Evolutionary conservation across 2,329 filamentous ascomycete genomes (phyloP).

Genomic region (Cladosporium halotolerans): DNA sequence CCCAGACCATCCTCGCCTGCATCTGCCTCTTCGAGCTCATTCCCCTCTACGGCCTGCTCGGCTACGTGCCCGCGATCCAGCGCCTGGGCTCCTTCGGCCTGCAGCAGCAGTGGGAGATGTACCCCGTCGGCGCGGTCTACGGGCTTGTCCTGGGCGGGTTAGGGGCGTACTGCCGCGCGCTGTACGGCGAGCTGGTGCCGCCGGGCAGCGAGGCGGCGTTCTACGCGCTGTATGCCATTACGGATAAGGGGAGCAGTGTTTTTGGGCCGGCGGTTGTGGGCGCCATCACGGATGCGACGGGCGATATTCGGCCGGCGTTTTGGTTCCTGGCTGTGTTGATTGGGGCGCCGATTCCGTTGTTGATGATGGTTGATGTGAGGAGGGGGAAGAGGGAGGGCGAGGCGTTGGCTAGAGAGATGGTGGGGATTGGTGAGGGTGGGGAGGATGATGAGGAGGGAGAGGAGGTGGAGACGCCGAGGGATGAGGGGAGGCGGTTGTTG

Average conservation of each 20-base stretch:
- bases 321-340: slow-evolving; percentile 86
- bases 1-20: slow-evolving; percentile 87
- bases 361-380: slow-evolving; percentile 80
- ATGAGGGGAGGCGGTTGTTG: neutral
- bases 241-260: slow-evolving; percentile 89
- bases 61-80: slow-evolving; percentile 75
- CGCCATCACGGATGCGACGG: slow-evolving; percentile 70
- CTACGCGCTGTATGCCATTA: slow-evolving; percentile 94
- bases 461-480: neutral
- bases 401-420: slow-evolving; percentile 28
- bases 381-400: slow-evolving; percentile 39
- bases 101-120: slow-evolving; percentile 97
- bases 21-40: slow-evolving; percentile 88
- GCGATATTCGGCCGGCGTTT: slow-evolving; percentile 61
- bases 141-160: slow-evolving; percentile 91
- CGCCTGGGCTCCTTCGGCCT: slow-evolving; percentile 71
- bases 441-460: neutral
- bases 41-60: slow-evolving; percentile 81
- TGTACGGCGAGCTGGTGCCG: slow-evolving; percentile 91
- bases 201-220: slow-evolving; percentile 93
- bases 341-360: slow-evolving; percentile 73
- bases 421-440: slow-evolving; percentile 1
- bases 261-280: slow-evolving; percentile 94
- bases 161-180: slow-evolving; percentile 81
- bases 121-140: slow-evolving; percentile 81